Evolutionary conservation across 2,329 filamentous ascomycete genomes (phyloP).

Genomic region (Neocatenulostroma microsporum): DNA sequence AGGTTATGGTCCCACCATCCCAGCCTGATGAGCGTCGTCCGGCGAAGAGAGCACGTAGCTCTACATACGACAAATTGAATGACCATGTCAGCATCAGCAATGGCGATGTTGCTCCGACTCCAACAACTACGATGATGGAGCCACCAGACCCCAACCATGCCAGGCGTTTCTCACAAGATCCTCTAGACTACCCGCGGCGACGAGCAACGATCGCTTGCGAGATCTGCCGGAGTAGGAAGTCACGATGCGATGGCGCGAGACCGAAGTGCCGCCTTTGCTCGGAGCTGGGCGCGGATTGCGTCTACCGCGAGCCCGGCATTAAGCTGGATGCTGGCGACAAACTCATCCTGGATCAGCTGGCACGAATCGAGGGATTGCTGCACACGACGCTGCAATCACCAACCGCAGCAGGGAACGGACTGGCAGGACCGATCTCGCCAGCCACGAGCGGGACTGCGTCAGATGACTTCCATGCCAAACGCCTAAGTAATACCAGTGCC

Average conservation of each 20-base stretch:
- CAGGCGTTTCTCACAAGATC: constrained; percentile 15
- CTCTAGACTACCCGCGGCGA: constrained; percentile 27
- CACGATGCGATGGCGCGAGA: constrained; percentile 38
- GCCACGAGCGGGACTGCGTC: constrained; percentile 42
- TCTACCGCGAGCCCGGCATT: constrained; percentile 78
- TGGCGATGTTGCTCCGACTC: constrained; percentile 2
- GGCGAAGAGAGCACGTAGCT: constrained; percentile 6
- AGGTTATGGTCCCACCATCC: neutral
- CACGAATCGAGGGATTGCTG: constrained; percentile 69
- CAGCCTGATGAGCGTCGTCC: constrained; percentile 5
- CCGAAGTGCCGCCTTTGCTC: constrained; percentile 80
- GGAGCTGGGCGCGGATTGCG: constrained; percentile 72
- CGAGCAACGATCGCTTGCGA: constrained; percentile 29
- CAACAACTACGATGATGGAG: constrained; percentile 2
- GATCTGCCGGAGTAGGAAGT: constrained; percentile 28
- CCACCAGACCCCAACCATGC: constrained; percentile 5
- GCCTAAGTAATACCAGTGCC: constrained; percentile 30
- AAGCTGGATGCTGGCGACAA: constrained; percentile 84
- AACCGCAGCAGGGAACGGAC: neutral
- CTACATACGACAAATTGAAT: no score
- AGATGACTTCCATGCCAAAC: constrained; percentile 33
- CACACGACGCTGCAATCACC: constrained; percentile 52
- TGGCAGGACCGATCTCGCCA: constrained; percentile 27
- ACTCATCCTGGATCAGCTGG: constrained; percentile 70
- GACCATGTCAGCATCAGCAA: no score